A percentile compares a stretch with the other conserved stretches of the same genome.
phyloP scores from a whole-genome alignment of 2,329 filamentous ascomycete genomes.

The Didymella pinodella region DNA sequence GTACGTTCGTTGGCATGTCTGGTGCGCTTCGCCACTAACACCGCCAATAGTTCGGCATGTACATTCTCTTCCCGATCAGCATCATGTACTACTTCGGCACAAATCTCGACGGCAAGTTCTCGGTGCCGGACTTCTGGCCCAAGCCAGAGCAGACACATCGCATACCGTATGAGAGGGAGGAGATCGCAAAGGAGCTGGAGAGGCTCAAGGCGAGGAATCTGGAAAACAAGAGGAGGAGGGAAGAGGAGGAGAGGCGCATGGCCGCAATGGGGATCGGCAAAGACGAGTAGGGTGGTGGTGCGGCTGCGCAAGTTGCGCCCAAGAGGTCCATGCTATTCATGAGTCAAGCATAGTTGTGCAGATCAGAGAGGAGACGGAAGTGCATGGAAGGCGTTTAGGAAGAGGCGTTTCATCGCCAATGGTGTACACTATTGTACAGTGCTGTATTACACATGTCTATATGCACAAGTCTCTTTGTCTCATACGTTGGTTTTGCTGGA shows the following conservation, averaged over 20 bases:
- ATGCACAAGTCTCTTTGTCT: slow-evolving; percentile 26
- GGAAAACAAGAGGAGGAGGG: slow-evolving; percentile 57
- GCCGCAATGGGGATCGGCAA: slow-evolving; percentile 28
- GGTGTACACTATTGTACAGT: slow-evolving; percentile 38
- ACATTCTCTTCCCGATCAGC: slow-evolving; percentile 97
- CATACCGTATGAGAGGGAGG: slow-evolving; percentile 78
- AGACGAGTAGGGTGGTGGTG: slow-evolving; percentile 20
- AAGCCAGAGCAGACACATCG: slow-evolving; percentile 78
- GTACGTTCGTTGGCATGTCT: slow-evolving; percentile 56
- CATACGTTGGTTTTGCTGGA: slow-evolving; percentile 47
- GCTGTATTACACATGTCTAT: slow-evolving; percentile 39
- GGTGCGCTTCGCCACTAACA: slow-evolving; percentile 6
- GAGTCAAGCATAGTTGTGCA: not conserved
- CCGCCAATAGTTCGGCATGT: slow-evolving; percentile 85
- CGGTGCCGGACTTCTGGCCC: slow-evolving; percentile 93
- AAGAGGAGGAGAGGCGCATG: slow-evolving; percentile 47
- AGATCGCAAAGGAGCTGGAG: slow-evolving; percentile 83
- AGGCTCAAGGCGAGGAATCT: slow-evolving; percentile 66
- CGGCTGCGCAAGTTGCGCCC: not conserved
- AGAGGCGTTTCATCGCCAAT: slow-evolving; percentile 10
- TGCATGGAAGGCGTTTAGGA: slow-evolving; percentile 33
- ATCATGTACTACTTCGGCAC: slow-evolving; percentile 99
- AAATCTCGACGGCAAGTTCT: slow-evolving; percentile 87
- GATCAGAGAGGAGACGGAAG: not conserved
- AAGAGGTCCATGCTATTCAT: too few relatives aligned